Conservation (phyloP, 805 yeast species). For the Torulaspora maleeae region DNA sequence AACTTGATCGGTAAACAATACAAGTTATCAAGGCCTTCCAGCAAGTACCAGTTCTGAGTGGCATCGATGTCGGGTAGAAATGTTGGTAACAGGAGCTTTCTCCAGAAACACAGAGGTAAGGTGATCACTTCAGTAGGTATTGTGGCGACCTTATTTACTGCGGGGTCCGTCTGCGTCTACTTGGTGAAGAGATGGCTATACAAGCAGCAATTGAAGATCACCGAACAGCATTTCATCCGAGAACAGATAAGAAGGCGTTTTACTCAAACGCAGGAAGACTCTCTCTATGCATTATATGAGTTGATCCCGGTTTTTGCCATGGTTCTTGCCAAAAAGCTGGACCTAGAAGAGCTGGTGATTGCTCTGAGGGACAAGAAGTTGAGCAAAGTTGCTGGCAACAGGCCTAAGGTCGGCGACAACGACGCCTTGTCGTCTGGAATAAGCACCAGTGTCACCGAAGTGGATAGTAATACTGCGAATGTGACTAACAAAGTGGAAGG, state of each 20-base stretch:
- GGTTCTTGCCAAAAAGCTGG: slow-evolving; percentile 25
- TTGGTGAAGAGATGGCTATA: slow-evolving; percentile 32
- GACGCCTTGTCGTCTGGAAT: slow-evolving; percentile 22
- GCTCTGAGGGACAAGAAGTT: slow-evolving; percentile 26
- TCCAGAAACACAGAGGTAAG: slow-evolving; percentile 29
- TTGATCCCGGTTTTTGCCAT: slow-evolving; percentile 68
- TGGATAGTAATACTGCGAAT: slow-evolving; percentile 10
- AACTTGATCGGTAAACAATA: not conserved
- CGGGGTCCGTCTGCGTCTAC: slow-evolving; percentile 28
- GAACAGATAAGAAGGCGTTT: slow-evolving; percentile 77
- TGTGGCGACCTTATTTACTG: slow-evolving; percentile 25
- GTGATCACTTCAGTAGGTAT: slow-evolving; percentile 22
- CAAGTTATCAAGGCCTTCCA: not conserved
- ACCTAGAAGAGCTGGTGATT: slow-evolving; percentile 27
- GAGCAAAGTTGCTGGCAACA: slow-evolving; percentile 8
- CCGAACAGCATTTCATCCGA: slow-evolving; percentile 54
- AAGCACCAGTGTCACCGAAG: slow-evolving; percentile 18
- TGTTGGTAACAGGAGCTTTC: slow-evolving; percentile 12
- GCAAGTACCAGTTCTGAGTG: not conserved
- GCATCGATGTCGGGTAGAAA: slow-evolving; percentile 1
- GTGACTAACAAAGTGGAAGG: slow-evolving; percentile 11
- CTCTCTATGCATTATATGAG: slow-evolving; percentile 76
- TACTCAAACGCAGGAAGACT: slow-evolving; percentile 88
- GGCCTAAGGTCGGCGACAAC: slow-evolving; percentile 3
- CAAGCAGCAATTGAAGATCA: slow-evolving; percentile 43